Percentiles rank a stretch among this genome's conserved stretches.
Conservation (phyloP, 148 eudicot genomes). For the Vaccinium corymbosum region DNA sequence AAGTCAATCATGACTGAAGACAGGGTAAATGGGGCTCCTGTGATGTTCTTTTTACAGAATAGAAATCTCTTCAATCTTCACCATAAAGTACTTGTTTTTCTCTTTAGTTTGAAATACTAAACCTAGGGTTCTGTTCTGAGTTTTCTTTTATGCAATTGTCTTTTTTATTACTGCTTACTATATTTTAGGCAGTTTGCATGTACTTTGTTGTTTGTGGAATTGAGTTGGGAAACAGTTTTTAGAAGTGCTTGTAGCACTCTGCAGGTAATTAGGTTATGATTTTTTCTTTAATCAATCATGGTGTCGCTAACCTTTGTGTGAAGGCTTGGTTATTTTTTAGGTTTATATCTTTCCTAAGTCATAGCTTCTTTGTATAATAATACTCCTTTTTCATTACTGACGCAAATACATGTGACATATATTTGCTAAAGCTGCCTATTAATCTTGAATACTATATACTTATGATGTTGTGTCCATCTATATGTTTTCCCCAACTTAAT, state of each 20-base stretch:
- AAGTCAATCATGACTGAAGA: too few relatives aligned
- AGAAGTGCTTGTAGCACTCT: not conserved
- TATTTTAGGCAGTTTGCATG: not conserved
- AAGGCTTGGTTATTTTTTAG: not conserved
- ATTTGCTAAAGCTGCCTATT: not conserved
- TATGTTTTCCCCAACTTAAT: not conserved
- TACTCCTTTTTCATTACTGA: not conserved
- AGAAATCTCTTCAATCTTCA: not conserved
- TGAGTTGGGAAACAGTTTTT: not conserved
- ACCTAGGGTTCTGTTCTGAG: not conserved
- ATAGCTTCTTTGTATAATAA: not conserved
- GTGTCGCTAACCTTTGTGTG: not conserved
- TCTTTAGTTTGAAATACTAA: not conserved
- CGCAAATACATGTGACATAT: not conserved
- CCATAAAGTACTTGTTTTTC: constrained; percentile 1
- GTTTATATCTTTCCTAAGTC: not conserved
- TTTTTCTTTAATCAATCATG: not conserved
- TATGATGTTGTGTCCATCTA: not conserved
- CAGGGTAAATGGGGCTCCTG: not conserved
- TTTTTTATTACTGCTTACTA: not conserved
- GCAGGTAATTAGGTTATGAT: not conserved
- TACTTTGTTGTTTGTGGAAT: not conserved
- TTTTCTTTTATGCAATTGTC: not conserved
- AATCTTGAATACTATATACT: not conserved
- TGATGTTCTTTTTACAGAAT: not conserved